phyloP scores from a whole-genome alignment of 108 stramenopile species.

The Aurantiochytrium sp. region DNA sequence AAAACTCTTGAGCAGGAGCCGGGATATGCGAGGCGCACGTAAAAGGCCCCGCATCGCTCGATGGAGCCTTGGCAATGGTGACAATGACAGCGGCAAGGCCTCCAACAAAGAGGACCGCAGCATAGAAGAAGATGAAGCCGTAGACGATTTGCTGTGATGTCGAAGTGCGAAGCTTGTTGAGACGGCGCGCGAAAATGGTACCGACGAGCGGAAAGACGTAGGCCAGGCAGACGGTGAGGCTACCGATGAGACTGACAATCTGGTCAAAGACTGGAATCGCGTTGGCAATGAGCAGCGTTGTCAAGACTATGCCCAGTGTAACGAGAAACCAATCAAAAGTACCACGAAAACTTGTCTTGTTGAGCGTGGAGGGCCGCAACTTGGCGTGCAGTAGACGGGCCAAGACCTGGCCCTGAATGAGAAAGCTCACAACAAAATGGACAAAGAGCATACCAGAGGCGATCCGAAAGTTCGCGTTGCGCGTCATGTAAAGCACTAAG shows the following conservation, averaged over 20 bases:
- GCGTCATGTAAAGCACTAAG: background rate
- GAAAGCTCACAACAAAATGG: background rate
- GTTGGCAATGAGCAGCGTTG: background rate
- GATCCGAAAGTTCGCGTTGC: background rate
- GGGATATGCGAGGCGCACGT: too few species aligned
- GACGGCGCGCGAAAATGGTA: background rate
- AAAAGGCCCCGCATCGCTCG: too few species aligned
- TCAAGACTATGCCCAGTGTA: background rate
- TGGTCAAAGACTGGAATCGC: background rate
- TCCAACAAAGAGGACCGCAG: too few species aligned
- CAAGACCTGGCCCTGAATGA: background rate
- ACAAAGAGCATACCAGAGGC: background rate
- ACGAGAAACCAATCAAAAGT: background rate
- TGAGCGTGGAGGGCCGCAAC: background rate
- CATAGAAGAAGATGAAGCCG: too few species aligned
- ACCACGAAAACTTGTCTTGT: background rate
- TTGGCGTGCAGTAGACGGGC: background rate
- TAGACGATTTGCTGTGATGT: too few species aligned
- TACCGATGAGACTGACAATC: background rate
- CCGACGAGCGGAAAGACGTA: background rate
- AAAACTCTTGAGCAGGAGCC: too few species aligned
- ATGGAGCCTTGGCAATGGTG: too few species aligned
- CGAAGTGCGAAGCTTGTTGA: background rate
- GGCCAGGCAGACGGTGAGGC: background rate
- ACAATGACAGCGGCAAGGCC: too few species aligned